A percentile compares a stretch with the other conserved stretches of the same genome.
Conservation (phyloP, 768 basidiomycete genomes). For the Terana coerulea region DNA sequence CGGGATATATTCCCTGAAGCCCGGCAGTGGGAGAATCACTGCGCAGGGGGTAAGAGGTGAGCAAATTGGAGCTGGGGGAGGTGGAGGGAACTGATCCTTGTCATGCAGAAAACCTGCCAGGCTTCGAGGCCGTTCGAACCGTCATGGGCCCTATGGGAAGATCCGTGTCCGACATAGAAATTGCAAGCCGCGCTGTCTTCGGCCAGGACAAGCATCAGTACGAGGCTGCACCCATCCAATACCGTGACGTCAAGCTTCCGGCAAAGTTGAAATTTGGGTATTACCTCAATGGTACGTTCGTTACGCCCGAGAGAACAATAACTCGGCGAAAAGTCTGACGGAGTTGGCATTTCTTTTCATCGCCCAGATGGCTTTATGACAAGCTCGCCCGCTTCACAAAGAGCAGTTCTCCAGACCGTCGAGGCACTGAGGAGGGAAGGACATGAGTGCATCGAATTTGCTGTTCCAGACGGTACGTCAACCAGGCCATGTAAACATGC, state of each 20-base stretch:
- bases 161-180: slow-evolving; percentile 66
- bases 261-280: slow-evolving; percentile 39
- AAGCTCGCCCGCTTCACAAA: slow-evolving; percentile 65
- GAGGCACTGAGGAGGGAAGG: slow-evolving; percentile 61
- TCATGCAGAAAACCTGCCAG: slow-evolving; percentile 48
- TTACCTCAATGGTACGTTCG: slow-evolving; percentile 27
- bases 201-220: slow-evolving; percentile 44
- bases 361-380: slow-evolving; percentile 54
- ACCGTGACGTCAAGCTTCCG: slow-evolving; percentile 30
- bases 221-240: slow-evolving; percentile 32
- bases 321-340: background rate
- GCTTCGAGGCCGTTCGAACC: slow-evolving; percentile 63
- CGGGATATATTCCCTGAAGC: slow-evolving; percentile 78
- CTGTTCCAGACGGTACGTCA: slow-evolving; percentile 46
- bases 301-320: background rate
- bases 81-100: too few species aligned
- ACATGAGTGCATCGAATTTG: slow-evolving; percentile 77
- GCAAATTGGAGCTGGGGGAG: background rate
- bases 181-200: slow-evolving; percentile 49
- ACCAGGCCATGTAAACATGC: background rate
- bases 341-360: too few species aligned
- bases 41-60: slow-evolving; percentile 13
- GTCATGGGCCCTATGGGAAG: slow-evolving; percentile 69
- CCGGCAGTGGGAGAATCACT: slow-evolving; percentile 50
- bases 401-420: slow-evolving; percentile 74